Base-by-base conservation (phyloP, 495 filamentous ascomycete species). In the Lophium mytilinum region DNA sequence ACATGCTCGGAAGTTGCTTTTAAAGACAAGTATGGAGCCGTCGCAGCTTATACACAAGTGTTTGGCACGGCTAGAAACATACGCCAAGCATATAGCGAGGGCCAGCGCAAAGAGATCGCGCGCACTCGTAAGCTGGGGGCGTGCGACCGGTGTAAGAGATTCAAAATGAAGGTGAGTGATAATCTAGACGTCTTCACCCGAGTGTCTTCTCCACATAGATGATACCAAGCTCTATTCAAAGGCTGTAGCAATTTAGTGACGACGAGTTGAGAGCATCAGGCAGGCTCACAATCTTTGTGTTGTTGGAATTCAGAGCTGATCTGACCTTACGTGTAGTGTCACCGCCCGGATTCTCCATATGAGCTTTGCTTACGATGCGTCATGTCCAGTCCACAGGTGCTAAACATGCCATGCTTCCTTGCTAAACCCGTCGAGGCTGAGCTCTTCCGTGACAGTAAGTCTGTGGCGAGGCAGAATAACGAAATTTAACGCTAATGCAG, bases 401-500 rank as follows among this genome's bases (percentile, higher is more conserved):
- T 46, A 8, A 30, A 17, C n/a, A 46, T 55, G 53, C 53, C 53
- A 6, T 55, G 53, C 47, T 55, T 55, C 41, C 37, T 48, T 17
- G 53, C 53, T 14, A 55, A 55, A 34, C 40, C 41, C 18, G 41
- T 55, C 21, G 53, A 55, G 24, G 53, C 53, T 19, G 37, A 55
- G 36, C 41, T 55, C 17, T 55, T 55, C 17, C 40, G 53, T 24
- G 53, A 55, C 33, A 55, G 51, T 53, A 53, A 4, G 51, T 53
- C 4, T 53, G 12, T 10, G 7, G 14, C 35, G 17, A 52, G 10
- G 10, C 24, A 40, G 10, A 35, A 37, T 1, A 42, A 37, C 37
- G 18, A 53, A 15, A 51, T 21, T 35, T 5, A 41, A 41, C 35
- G 19, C 51, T 42, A 24, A 52, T 4, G 9, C 37, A 3, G 24